A percentile compares a stretch with the other conserved stretches of the same genome.
Evolutionary conservation across 768 basidiomycete genomes (phyloP).

Genomic region (Serendipita vermifera): DNA sequence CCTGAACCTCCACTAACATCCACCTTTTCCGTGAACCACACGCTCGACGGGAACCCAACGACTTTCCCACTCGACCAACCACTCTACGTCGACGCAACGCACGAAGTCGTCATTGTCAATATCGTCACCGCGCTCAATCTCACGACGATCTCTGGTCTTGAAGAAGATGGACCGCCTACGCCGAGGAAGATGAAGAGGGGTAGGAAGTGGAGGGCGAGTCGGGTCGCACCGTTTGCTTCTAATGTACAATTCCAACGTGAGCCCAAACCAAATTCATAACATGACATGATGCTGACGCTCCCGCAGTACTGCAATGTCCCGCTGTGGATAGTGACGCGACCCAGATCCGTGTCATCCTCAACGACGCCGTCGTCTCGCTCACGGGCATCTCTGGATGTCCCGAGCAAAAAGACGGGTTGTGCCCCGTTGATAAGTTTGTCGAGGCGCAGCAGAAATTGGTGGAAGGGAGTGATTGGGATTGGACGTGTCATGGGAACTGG

Average conservation of each 20-base stretch:
- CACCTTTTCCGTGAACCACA: conserved; percentile 21
- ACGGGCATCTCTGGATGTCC: conserved; percentile 24
- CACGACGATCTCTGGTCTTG: conserved; percentile 66
- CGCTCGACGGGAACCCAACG: conserved; percentile 24
- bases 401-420: conserved; percentile 24
- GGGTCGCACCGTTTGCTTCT: conserved; percentile 30
- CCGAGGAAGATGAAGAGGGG: conserved; percentile 53
- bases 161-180: conserved; percentile 60
- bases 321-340: conserved; percentile 19
- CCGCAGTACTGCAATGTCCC: conserved; percentile 17
- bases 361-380: conserved; percentile 27
- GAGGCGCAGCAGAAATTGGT: conserved; percentile 21
- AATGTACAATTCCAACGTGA: conserved; percentile 63
- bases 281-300: conserved; percentile 15
- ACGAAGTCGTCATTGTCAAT: conserved; percentile 85
- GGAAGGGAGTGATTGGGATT: conserved; percentile 25
- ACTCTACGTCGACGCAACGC: conserved; percentile 40
- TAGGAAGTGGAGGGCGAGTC: conserved; percentile 20
- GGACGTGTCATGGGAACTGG: conserved; percentile 49
- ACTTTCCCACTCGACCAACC: conserved; percentile 24
- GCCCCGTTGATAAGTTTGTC: conserved; percentile 25
- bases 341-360: conserved; percentile 24
- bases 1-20: conserved; percentile 17
- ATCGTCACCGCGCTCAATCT: conserved; percentile 80
- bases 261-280: too few species aligned